Evolutionary conservation across 306 rosid genomes (phyloP), one percentile per base, ranked within the genome.

Genomic region (Luffa aegyptiaca): DNA sequence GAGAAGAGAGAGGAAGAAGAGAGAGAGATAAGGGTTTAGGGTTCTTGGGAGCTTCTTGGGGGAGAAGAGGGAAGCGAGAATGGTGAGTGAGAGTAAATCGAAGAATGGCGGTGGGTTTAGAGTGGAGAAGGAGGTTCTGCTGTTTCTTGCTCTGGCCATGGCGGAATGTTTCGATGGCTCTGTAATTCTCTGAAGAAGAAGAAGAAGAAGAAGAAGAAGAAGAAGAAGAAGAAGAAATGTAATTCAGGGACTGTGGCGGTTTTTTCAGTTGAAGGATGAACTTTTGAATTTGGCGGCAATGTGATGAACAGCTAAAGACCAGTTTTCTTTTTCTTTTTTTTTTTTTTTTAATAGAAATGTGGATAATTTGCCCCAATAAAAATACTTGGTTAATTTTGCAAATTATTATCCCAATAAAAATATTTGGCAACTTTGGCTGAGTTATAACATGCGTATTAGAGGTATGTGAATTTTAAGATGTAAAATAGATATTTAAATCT

Each of bases 141-240:
- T 51, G 81, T 17, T 86, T 44, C 89, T 82, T 85, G 87, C 5
- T 83, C 76, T 86, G 3, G 88, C 80, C 87, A 87, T 87, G 79
- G 48, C 8, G 75, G 77, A 82, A 33, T 66, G 26, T n/a, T 20
- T 46, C 52, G 5, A 5, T 2, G n/a, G 21, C 76, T 45, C 56
- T 70, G 55, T 10, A 70, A 20, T 44, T 35, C 52, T 56, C 64
- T 4, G 52, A 49, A 55, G 45, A 56, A 56, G 31, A 17, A 64
- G 45, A 42, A 10, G 55, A 41, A 46, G 66, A 62, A 41, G 14
- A 21, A 77, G 39, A 26, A n/a, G 41, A 76, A 79, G 0, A 2
- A 6, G 58, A 17, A 16, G 57, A n/a, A n/a, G 0, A 20, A 14
- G 21, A 2, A 36, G 0, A 3, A 4, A 65, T 17, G 45, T 3